These are phyloP conservation scores for Pelomyxa schiedti DNA, from an alignment of 78 protist genomes.

Conservation along the genomic window DNA sequence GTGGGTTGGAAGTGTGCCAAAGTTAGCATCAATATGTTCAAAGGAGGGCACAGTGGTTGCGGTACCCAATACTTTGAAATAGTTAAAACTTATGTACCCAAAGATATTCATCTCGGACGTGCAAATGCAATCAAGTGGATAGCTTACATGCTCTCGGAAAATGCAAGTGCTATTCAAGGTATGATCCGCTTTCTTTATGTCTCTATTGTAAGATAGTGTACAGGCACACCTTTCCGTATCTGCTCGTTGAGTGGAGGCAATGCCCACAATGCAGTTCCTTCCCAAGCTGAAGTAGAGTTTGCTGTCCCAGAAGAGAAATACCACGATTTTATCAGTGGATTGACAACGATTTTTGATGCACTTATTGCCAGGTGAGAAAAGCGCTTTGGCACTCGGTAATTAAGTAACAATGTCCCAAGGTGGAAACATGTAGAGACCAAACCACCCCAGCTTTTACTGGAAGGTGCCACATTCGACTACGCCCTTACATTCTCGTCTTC, in stretches of 20 bases:
- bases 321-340: neutral
- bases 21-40: neutral
- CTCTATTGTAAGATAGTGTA: no score
- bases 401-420: no score
- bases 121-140: conserved; percentile 14
- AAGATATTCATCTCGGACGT: conserved; percentile 12
- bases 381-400: no score
- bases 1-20: neutral
- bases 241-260: neutral
- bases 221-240: neutral
- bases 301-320: neutral
- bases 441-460: no score
- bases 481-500: neutral
- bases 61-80: no score
- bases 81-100: no score
- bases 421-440: neutral
- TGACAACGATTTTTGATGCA: neutral
- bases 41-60: neutral
- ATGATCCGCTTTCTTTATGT: no score
- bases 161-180: neutral
- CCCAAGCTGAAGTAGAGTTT: neutral
- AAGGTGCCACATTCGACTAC: neutral
- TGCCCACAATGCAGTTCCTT: neutral
- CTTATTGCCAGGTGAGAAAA: no score
- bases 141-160: neutral